phyloP scores from a whole-genome alignment of 345 rosid genomes.

The Populus euphratica region DNA sequence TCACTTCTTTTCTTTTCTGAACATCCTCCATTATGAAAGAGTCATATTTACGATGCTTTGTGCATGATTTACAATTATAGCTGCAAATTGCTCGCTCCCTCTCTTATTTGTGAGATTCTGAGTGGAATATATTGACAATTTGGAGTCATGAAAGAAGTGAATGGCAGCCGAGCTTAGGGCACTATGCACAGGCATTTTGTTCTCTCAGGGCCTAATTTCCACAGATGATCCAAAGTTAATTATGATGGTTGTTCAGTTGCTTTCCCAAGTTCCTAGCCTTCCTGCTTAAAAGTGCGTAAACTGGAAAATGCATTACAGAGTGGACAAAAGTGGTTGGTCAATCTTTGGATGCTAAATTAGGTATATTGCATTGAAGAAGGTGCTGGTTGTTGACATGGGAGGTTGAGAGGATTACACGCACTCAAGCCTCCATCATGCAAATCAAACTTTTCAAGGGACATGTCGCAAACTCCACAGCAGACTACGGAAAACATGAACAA shows the following conservation, averaged over 20 bases:
- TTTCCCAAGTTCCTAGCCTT: not conserved
- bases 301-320: not conserved
- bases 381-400: not conserved
- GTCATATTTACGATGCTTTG: not conserved
- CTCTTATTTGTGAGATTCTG: not conserved
- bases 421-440: not conserved
- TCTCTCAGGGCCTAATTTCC: not conserved
- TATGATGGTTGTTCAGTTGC: not conserved
- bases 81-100: not conserved
- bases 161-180: not conserved
- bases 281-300: not conserved
- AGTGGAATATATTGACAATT: not conserved
- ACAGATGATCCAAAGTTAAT: not conserved
- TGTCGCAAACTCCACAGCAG: not conserved
- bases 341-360: constrained; percentile 2
- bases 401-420: not conserved
- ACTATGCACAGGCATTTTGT: not conserved
- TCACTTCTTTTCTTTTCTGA: not conserved
- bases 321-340: not conserved
- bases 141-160: not conserved
- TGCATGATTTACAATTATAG: not conserved
- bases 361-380: not conserved
- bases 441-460: not conserved
- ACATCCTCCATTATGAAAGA: not conserved
- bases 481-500: not conserved